A percentile compares a stretch with the other conserved stretches of the same genome.
phyloP scores from a whole-genome alignment of 2,329 filamentous ascomycete genomes.

The Penicillium sp. region DNA sequence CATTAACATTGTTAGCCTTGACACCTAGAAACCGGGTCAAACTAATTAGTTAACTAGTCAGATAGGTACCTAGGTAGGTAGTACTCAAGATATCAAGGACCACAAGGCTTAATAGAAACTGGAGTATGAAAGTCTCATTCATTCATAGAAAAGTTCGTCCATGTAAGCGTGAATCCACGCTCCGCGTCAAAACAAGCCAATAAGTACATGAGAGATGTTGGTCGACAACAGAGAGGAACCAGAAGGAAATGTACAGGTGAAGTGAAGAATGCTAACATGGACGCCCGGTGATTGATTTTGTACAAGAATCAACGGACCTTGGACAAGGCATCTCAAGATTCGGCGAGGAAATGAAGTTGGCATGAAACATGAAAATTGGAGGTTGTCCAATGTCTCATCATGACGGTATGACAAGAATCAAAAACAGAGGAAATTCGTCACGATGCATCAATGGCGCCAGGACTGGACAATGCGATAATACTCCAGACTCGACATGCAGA shows the following conservation, averaged over 20 bases:
- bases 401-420: background rate
- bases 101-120: no score
- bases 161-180: conserved; percentile 1
- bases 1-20: no score
- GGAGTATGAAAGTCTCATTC: conserved; percentile 5
- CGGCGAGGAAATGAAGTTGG: background rate
- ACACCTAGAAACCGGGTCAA: no score
- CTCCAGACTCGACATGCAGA: conserved; percentile 9
- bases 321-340: background rate
- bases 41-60: no score
- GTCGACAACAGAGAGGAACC: background rate
- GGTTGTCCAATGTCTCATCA: conserved; percentile 2
- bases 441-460: conserved; percentile 6
- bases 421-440: conserved; percentile 6
- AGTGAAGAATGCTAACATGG: background rate
- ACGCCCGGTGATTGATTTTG: conserved; percentile 5
- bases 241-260: background rate
- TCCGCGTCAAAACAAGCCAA: background rate
- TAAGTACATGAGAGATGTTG: background rate
- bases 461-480: conserved; percentile 9
- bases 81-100: no score
- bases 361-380: background rate
- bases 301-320: background rate
- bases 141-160: conserved; percentile 9
- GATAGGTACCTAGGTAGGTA: no score